Percentiles rank a stretch among this genome's conserved stretches.
phyloP scores from a whole-genome alignment of 2,329 filamentous ascomycete species.

The Pyrenophora graminea region DNA sequence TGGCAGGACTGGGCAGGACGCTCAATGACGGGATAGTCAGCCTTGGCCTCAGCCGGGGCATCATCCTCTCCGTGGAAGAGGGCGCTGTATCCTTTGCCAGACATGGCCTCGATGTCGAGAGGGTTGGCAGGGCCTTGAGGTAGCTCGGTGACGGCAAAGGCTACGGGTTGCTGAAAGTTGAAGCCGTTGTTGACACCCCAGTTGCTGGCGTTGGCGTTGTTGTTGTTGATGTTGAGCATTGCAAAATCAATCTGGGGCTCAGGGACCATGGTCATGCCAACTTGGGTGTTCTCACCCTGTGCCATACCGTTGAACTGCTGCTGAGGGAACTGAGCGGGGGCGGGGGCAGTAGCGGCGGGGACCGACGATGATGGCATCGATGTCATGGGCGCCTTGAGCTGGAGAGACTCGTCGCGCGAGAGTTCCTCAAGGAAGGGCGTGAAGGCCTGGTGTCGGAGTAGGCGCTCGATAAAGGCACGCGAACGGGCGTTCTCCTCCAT shows the following conservation, averaged over 20 bases:
- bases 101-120: constrained; percentile 65
- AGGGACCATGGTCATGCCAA: constrained; percentile 81
- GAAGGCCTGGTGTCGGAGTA: constrained; percentile 59
- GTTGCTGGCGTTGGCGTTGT: constrained; percentile 46
- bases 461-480: constrained; percentile 77
- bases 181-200: constrained; percentile 59
- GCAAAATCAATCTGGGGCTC: constrained; percentile 77
- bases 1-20: constrained; percentile 37
- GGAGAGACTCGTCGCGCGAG: constrained; percentile 45
- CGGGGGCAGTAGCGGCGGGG: constrained; percentile 36
- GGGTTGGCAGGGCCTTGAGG: constrained; percentile 66
- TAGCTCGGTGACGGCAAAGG: constrained; percentile 74
- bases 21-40: constrained; percentile 56
- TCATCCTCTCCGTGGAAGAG: constrained; percentile 42
- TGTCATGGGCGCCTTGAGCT: constrained; percentile 37
- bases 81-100: constrained; percentile 64
- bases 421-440: constrained; percentile 53
- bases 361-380: constrained; percentile 37
- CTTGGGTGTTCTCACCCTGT: constrained; percentile 61
- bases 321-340: constrained; percentile 57
- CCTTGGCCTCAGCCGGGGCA: constrained; percentile 53
- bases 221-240: constrained; percentile 63
- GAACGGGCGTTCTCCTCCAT: constrained; percentile 86
- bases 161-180: constrained; percentile 63
- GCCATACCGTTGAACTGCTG: constrained; percentile 54